Percentiles rank a stretch among this genome's conserved stretches.
Conservation (phyloP, 192 early-diverging fungal species). For the Mortierella hygrophila region DNA sequence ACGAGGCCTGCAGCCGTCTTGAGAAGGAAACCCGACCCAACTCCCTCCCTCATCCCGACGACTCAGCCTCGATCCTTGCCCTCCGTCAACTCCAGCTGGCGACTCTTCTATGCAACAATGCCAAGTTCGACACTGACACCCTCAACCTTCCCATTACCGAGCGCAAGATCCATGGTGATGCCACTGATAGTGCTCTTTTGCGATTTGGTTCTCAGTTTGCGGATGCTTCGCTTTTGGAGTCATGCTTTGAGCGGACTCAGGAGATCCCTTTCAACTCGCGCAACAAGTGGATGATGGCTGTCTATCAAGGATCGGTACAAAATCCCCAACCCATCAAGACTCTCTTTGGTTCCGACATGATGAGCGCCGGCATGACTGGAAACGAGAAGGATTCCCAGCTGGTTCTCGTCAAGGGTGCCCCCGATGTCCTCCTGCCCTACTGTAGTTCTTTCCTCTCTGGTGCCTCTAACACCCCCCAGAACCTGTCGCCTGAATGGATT, state of each 20-base stretch:
- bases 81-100: conserved; percentile 46
- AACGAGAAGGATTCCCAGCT: conserved; percentile 44
- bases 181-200: conserved; percentile 90
- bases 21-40: conserved; percentile 34
- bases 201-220: conserved; percentile 65
- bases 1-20: conserved; percentile 39
- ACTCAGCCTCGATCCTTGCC: conserved; percentile 31
- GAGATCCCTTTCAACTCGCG: conserved; percentile 82
- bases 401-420: conserved; percentile 84
- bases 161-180: conserved; percentile 81
- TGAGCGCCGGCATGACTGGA: conserved; percentile 14
- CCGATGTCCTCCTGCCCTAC: conserved; percentile 74
- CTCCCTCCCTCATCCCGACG: conserved; percentile 52
- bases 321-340: conserved; percentile 41
- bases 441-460: conserved; percentile 58
- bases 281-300: conserved; percentile 79
- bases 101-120: conserved; percentile 74
- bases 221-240: conserved; percentile 3
- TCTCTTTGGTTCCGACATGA: conserved; percentile 42
- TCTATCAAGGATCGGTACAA: conserved; percentile 40
- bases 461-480: conserved; percentile 53
- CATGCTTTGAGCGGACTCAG: conserved; percentile 56
- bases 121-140: conserved; percentile 70
- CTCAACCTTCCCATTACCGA: conserved; percentile 65
- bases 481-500: conserved; percentile 55